These are phyloP conservation scores for Domatiomyces globalis DNA, from an alignment of 2,329 filamentous ascomycete genomes.

Conservation along the genomic window DNA sequence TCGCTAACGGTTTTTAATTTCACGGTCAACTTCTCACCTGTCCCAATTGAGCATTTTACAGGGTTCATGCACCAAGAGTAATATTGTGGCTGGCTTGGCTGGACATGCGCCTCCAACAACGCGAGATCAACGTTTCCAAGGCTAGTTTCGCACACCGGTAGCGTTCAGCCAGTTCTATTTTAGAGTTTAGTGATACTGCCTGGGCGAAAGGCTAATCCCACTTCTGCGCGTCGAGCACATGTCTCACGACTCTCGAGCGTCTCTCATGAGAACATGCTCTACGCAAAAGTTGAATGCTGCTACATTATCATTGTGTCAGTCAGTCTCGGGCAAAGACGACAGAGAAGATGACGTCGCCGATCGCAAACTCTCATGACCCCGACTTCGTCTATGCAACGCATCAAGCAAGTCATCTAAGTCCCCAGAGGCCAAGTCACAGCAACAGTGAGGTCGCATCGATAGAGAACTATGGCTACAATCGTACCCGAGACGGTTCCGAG, in stretches of 20 bases:
- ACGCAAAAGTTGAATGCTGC: constrained; percentile 9
- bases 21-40: constrained; percentile 6
- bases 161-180: constrained; percentile 5
- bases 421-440: constrained; percentile 6
- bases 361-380: constrained; percentile 6
- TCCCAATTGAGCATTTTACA: constrained; percentile 6
- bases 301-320: constrained; percentile 11
- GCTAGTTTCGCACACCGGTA: constrained; percentile 4
- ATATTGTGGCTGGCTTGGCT: constrained; percentile 8
- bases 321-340: constrained; percentile 6
- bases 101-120: constrained; percentile 6
- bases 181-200: not conserved
- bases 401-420: constrained; percentile 7
- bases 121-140: constrained; percentile 7
- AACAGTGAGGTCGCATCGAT: constrained; percentile 9
- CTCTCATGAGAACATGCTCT: constrained; percentile 7
- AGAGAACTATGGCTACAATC: constrained; percentile 10
- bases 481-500: constrained; percentile 6
- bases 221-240: not conserved
- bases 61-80: constrained; percentile 6
- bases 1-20: constrained; percentile 6
- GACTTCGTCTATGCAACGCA: constrained; percentile 6
- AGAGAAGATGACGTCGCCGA: constrained; percentile 8
- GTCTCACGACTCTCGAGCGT: constrained; percentile 2
- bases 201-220: not conserved